Percentiles rank a stretch among this genome's conserved stretches.
Conservation (phyloP, 345 rosid genomes). For the Toxicodendron radicans region DNA sequence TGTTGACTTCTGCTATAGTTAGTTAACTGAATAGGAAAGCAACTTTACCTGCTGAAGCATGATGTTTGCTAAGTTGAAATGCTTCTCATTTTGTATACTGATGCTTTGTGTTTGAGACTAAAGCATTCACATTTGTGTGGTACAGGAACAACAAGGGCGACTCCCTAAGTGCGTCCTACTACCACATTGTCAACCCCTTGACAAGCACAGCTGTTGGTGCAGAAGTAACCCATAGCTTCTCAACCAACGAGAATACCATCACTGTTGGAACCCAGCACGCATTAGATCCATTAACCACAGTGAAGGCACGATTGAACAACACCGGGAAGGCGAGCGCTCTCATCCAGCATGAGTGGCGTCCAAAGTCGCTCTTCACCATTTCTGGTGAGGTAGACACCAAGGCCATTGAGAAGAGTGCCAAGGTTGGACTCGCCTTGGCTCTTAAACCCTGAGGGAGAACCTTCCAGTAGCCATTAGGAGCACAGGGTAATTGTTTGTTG, state of each 20-base stretch:
- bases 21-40: neutral
- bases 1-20: neutral
- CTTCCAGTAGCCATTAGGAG: conserved; percentile 13
- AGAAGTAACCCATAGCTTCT: conserved; percentile 72
- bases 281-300: conserved; percentile 65
- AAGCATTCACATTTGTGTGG: neutral
- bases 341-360: conserved; percentile 91
- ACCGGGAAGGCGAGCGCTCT: conserved; percentile 69
- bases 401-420: conserved; percentile 78
- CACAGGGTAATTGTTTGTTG: conserved; percentile 22
- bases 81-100: neutral
- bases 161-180: conserved; percentile 64
- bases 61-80: neutral
- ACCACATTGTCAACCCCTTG: conserved; percentile 62
- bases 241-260: conserved; percentile 68
- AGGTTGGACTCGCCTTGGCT: conserved; percentile 83
- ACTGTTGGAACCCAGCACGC: conserved; percentile 78
- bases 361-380: conserved; percentile 69
- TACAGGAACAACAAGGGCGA: conserved; percentile 85
- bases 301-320: conserved; percentile 83
- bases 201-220: conserved; percentile 77
- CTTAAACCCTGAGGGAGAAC: conserved; percentile 60
- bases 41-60: too few species aligned
- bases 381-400: conserved; percentile 90
- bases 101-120: neutral